Evolutionary conservation across 2,329 filamentous ascomycete species (phyloP), one percentile per base, ranked within the genome.

Genomic region (Phyllosticta ampelicida): DNA sequence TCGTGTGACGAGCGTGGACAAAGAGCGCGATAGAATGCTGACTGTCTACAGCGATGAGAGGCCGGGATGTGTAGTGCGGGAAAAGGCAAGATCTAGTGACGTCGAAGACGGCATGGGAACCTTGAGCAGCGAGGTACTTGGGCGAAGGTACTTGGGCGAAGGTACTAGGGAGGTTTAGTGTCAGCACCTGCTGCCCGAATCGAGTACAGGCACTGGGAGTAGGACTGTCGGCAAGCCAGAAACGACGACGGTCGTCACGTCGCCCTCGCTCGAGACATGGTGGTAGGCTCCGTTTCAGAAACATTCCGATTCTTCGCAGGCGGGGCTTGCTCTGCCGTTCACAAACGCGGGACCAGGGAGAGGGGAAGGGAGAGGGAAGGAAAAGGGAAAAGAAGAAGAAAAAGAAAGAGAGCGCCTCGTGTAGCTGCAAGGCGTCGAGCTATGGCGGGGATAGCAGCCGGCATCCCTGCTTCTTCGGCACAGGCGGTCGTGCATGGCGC

Each of bases 381-480:
- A 29, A 49, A 53, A 57, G 55, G 30, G 55, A 44, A n/a, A 26
- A 26, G 23, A 26, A 26, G 8, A 26, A 26, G n/a, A n/a, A 26
- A 4, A 26, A 49, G 29, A 49, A 57, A 57, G 55, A 20, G 55
- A 44, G 4, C n/a, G 44, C 19, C 53, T 55, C 53, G 53, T 48
- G 55, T 26, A 28, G 44, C 50, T 53, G 55, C 55, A 36, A 48
- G 55, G 55, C 55, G 55, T 57, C 56, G 26, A 58, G 56, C 56
- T 58, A 58, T 51, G 50, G 56, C 56, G 56, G 51, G n/a, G 18
- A 54, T 51, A 53, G 48, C 36, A 58, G 51, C 51, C 23, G 21
- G 44, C 16, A 58, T 58, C 51, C 56, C 56, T 58, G 56, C 56
- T 44, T n/a, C 6, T 57, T 57, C 55, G 55, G 55, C 50, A 57